Base-by-base conservation (phyloP, 768 basidiomycete species). In the Strobilomyces confusus region DNA sequence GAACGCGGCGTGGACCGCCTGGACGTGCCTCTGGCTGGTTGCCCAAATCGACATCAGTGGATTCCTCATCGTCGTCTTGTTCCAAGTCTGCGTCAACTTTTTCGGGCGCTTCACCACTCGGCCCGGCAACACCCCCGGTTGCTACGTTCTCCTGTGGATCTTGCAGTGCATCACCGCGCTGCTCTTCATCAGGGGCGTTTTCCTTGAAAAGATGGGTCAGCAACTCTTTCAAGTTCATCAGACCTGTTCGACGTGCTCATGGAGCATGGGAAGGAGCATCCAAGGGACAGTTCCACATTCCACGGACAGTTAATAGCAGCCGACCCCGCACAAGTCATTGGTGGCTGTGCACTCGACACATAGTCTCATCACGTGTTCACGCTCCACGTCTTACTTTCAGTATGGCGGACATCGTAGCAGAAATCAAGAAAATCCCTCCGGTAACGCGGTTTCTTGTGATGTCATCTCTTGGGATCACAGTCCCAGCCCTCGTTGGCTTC, bases 371-470 rank as follows among this genome's bases (percentile, higher is more conserved):
- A 60, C 58, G 59, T 60, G 58, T 25, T 1, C 11, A 20, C 14
- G n/a, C 37, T 26, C 19, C 30, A 49, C 44, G 51, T 45, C 5
- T 29, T 33, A 44, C 25, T 33, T 23, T 15, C 51, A 53, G 48
- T n/a, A 81, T 81, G 80, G 71, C 77, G 47, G 71, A 73, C 17
- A 63, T 83, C 34, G 22, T 77, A 3, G 74, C 79, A 20, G 87
- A 92, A 72, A 69, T 92, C 48, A 80, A 76, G 61, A 92, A 90
- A 73, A 89, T 93, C 1, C 91, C 92, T 0, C 86, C 87, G 32
- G 85, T 94, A 34, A 92, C 92, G 6, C 82, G 92, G 30, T 82
- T 84, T 51, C 66, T 90, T 7, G 76, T 80, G 52, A 73, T 71
- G 20, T 86, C 88, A 2, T 80, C 82, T 2, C 63, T 89, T 3